These are phyloP conservation scores for Daldinia concentrica DNA, from an alignment of 495 filamentous ascomycete species.

Conservation along the genomic window DNA sequence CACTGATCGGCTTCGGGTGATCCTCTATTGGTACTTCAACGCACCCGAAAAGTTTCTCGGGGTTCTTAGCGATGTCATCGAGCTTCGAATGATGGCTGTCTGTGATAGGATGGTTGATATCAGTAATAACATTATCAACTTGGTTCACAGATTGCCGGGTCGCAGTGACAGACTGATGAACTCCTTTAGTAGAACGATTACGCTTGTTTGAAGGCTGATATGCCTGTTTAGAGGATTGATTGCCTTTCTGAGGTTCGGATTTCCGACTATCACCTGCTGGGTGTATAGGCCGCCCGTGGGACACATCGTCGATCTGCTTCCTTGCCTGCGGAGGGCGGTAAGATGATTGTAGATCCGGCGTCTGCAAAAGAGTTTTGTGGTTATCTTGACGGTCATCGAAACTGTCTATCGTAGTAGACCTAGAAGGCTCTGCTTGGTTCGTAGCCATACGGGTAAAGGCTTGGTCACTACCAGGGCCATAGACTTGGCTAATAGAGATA, in stretches of 20 bases:
- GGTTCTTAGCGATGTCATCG: not conserved
- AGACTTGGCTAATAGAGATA: constrained; percentile 14
- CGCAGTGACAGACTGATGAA: not conserved
- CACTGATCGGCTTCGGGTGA: not conserved
- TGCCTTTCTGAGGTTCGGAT: not conserved
- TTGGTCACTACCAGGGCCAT: constrained; percentile 11
- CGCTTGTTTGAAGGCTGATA: not conserved
- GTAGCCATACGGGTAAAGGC: constrained; percentile 2
- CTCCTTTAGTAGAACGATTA: not conserved
- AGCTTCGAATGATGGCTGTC: not conserved
- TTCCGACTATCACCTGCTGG: not conserved
- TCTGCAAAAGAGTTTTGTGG: not conserved
- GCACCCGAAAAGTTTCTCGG: not conserved
- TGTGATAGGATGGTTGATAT: not conserved
- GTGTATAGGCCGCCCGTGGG: not conserved
- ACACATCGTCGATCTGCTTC: not conserved
- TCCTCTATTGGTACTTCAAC: not conserved
- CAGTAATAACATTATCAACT: not conserved
- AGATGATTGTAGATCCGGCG: not conserved
- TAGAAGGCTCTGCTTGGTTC: not conserved
- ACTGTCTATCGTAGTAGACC: not conserved
- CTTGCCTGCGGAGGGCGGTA: not conserved
- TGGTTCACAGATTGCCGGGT: not conserved
- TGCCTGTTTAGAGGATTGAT: not conserved
- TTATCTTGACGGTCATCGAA: not conserved